These are phyloP conservation scores for Serpula lacrymans DNA, from an alignment of 768 basidiomycete species.

Conservation along the genomic window DNA sequence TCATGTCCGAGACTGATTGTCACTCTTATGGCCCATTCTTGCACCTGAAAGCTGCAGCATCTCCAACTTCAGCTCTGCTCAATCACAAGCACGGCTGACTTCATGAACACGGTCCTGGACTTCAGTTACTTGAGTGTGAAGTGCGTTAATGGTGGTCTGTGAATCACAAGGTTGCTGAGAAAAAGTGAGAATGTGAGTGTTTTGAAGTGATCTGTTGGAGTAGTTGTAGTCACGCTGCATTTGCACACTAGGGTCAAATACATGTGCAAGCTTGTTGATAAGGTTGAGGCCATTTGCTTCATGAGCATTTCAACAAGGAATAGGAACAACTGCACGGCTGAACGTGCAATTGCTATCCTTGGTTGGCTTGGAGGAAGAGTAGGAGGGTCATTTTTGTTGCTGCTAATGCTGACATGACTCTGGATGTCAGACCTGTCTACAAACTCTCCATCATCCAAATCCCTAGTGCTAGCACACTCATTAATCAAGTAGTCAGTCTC, in stretches of 20 bases:
- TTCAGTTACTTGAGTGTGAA: slow-evolving; percentile 13
- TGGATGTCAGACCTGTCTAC: slow-evolving; percentile 1
- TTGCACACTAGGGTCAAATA: slow-evolving; percentile 24
- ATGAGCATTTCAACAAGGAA: slow-evolving; percentile 4
- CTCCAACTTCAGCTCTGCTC: slow-evolving; percentile 11
- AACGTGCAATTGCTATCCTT: slow-evolving; percentile 4
- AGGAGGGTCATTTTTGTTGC: neutral
- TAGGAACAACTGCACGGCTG: slow-evolving; percentile 5
- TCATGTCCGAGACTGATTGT: no score
- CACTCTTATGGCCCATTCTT: no score
- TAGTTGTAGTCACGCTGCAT: slow-evolving; percentile 19
- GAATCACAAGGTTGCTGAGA: slow-evolving; percentile 24
- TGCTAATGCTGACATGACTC: neutral
- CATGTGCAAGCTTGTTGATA: slow-evolving; percentile 11
- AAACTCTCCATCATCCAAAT: slow-evolving; percentile 20
- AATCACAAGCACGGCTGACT: slow-evolving; percentile 13
- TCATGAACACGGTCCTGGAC: slow-evolving; percentile 6
- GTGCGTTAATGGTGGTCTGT: slow-evolving; percentile 14
- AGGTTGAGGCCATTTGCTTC: slow-evolving; percentile 17
- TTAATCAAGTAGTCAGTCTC: slow-evolving; percentile 22
- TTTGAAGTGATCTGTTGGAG: slow-evolving; percentile 18
- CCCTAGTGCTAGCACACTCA: slow-evolving; percentile 16
- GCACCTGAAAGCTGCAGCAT: no score
- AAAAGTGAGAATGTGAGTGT: slow-evolving; percentile 20
- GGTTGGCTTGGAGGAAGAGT: no score